Evolutionary conservation across 2,329 filamentous ascomycete species (phyloP), one percentile per base, ranked within the genome.

Genomic region (Exophiala phaeomuriformis): DNA sequence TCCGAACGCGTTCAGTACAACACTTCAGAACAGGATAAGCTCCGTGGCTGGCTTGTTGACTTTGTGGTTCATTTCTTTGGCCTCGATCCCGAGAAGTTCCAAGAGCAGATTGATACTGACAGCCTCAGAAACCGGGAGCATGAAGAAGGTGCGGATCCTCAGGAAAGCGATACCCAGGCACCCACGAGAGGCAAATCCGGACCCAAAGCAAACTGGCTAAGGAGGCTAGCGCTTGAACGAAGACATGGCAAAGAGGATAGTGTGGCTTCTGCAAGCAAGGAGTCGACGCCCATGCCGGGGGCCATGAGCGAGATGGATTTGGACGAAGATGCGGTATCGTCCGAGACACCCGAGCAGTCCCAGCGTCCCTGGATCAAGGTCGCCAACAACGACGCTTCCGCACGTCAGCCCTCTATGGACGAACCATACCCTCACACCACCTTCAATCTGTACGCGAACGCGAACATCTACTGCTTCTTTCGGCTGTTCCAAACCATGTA

Each of bases 401-500:
- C 82, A 80, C 61, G 81, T 77, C 64, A 61, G 33, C 71, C 91
- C 79, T 75, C 86, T 72, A 56, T 80, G 40, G 89, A 95, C 57
- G 86, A 90, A 48, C 84, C 87, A 53, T 95, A 93, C 71, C 78
- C 79, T 61, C 86, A 90, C 44, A 83, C 83, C 7, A 84, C 82
- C 71, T 95, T 89, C 74, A 91, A 91, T 67, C 82, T 97, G 67
- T 98, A 94, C 73, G 85, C 85, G 68, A 97, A 96, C 68, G 81
- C 89, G 64, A 88, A 86, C 2, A 85, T 98, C 55, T 95, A 90
- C 67, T 90, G 93, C 70, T 97, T 98, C 77, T 86, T 98, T 74
- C 88, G 86, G 62, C 84, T 95, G 57, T 93, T 98, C 68, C 83
- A 95, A 66, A 86, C 86, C n/a, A 75, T 98, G 3, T 97, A 95